A percentile compares a stretch with the other conserved stretches of the same genome.
Evolutionary conservation across 2,329 filamentous ascomycete species (phyloP).

Genomic region (Colletotrichum tamarilloi): DNA sequence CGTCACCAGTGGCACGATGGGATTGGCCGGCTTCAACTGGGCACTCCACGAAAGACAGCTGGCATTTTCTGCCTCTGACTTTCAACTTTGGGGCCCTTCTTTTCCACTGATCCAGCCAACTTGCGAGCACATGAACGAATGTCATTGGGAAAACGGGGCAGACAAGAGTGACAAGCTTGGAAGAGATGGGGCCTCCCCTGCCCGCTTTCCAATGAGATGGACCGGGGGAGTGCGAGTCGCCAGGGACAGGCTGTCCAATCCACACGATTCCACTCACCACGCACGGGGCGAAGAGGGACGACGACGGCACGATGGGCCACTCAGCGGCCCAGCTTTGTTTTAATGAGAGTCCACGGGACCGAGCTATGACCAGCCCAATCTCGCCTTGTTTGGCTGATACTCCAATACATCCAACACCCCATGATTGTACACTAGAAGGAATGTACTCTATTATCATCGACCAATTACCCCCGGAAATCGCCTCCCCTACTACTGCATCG

Average conservation of each 20-base stretch:
- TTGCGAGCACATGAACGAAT: neutral
- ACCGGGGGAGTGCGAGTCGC: neutral
- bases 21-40: conserved; percentile 22
- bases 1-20: conserved; percentile 23
- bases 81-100: neutral
- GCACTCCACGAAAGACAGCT: conserved; percentile 18
- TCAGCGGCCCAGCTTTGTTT: conserved; percentile 26
- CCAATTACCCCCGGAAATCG: neutral
- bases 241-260: conserved; percentile 25
- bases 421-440: too few relatives aligned
- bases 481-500: conserved; percentile 28
- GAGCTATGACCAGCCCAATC: conserved; percentile 28
- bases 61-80: neutral
- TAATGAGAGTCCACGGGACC: conserved; percentile 25
- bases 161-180: neutral
- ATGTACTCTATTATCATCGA: neutral
- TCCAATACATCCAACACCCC: too few relatives aligned
- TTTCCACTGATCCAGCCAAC: neutral
- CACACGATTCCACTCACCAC: neutral
- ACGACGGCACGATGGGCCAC: neutral
- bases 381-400: conserved; percentile 2
- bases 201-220: conserved; percentile 20
- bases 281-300: neutral
- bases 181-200: conserved; percentile 5
- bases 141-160: neutral